Evolutionary conservation across 768 basidiomycete species (phyloP).

Genomic region (Amanita thiersii): DNA sequence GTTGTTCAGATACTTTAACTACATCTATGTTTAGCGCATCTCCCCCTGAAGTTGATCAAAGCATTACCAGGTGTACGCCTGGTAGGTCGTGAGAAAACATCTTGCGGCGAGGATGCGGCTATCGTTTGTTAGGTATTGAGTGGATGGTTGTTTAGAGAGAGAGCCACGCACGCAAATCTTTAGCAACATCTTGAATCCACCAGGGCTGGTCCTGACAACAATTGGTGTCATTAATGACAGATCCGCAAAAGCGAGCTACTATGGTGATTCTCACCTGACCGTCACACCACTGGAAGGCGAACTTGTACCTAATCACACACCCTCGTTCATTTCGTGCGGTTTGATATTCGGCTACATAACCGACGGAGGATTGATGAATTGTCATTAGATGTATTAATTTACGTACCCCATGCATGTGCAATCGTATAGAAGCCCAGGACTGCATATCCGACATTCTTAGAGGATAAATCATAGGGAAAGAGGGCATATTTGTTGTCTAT

Average conservation of each 20-base stretch:
- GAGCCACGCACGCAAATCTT: slow-evolving; percentile 2
- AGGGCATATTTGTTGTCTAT: slow-evolving; percentile 66
- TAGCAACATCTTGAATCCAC: slow-evolving; percentile 23
- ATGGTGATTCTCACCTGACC: slow-evolving; percentile 56
- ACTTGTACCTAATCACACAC: slow-evolving; percentile 70
- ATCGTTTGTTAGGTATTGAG: no score
- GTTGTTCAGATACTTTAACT: slow-evolving; percentile 3
- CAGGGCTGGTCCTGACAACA: slow-evolving; percentile 33
- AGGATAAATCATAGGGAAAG: slow-evolving; percentile 63
- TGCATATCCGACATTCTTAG: slow-evolving; percentile 36
- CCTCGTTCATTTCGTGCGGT: slow-evolving; percentile 35
- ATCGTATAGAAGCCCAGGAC: slow-evolving; percentile 70
- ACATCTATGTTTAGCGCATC: no score
- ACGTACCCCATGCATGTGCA: slow-evolving; percentile 60
- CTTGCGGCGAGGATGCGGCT: background rate
- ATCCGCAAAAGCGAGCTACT: background rate
- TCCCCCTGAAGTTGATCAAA: no score
- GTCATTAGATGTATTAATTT: background rate
- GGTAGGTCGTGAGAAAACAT: no score
- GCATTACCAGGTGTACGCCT: no score
- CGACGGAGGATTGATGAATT: background rate
- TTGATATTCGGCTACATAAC: slow-evolving; percentile 53
- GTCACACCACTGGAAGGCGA: slow-evolving; percentile 80
- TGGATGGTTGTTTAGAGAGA: no score
- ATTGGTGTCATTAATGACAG: background rate